Percentiles rank a stretch among this genome's conserved stretches.
Conservation (phyloP, 352 stramenopile genomes). For the Blastocystis sp. region DNA sequence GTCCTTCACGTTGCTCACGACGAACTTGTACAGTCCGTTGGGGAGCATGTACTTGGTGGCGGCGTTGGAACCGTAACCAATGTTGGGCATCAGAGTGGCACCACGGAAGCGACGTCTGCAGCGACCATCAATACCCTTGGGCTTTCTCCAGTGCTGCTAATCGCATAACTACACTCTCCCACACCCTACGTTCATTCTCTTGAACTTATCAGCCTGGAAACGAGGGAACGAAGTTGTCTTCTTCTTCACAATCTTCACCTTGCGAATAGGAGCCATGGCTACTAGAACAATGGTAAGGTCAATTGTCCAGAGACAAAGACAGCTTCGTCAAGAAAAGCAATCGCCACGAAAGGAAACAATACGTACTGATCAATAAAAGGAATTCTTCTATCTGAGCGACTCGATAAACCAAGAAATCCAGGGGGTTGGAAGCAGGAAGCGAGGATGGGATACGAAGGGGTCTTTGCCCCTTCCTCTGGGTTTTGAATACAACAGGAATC, state of each 20-base stretch:
- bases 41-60: conserved; percentile 91
- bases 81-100: conserved; percentile 90
- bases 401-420: too few relatives aligned
- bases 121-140: conserved; percentile 98
- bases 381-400: too few relatives aligned
- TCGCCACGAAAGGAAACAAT: too few relatives aligned
- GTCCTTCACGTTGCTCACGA: conserved; percentile 93
- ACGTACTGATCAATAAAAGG: too few relatives aligned
- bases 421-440: too few relatives aligned
- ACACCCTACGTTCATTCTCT: conserved; percentile 74
- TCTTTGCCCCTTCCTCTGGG: not conserved
- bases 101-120: conserved; percentile 97
- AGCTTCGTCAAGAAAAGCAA: not conserved
- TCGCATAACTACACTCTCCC: conserved; percentile 63
- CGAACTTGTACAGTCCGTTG: conserved; percentile 95
- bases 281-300: not conserved
- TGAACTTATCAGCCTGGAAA: conserved; percentile 75
- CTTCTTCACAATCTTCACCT: conserved; percentile 95
- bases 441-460: not conserved
- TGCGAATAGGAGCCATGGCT: conserved; percentile 63
- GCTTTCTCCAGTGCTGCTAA: conserved; percentile 86
- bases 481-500: not conserved
- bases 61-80: conserved; percentile 96
- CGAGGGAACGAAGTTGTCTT: conserved; percentile 97
- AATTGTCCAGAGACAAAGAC: not conserved